Evolutionary conservation across 768 basidiomycete species (phyloP).

Genomic region (Phylloporus arenicola): DNA sequence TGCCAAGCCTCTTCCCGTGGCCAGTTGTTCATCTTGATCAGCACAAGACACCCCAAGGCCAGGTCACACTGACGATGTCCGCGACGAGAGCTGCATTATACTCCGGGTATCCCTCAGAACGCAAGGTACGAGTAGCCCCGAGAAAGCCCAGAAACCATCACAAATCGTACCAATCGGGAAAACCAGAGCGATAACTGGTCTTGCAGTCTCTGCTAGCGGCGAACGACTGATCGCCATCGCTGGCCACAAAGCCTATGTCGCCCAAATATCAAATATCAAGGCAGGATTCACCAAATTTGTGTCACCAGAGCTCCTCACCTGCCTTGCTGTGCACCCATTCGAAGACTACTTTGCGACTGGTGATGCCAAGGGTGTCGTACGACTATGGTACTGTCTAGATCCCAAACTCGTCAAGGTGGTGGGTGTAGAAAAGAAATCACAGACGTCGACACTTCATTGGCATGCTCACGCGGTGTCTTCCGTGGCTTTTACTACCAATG

Average conservation of each 20-base stretch:
- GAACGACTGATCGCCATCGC: conserved; percentile 71
- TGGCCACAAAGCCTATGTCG: conserved; percentile 75
- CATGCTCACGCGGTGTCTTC: conserved; percentile 92
- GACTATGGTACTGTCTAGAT: conserved; percentile 89
- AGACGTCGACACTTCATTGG: conserved; percentile 90
- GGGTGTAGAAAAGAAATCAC: conserved; percentile 72
- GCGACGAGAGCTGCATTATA: conserved; percentile 47
- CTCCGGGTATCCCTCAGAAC: conserved; percentile 57
- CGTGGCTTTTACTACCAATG: conserved; percentile 82
- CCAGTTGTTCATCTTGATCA: conserved; percentile 4
- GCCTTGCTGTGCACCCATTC: conserved; percentile 80
- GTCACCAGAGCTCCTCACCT: conserved; percentile 74
- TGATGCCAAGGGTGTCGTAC: conserved; percentile 76
- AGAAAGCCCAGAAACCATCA: conserved; percentile 41
- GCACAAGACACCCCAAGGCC: conserved; percentile 6
- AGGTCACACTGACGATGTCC: neutral
- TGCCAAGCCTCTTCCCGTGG: neutral
- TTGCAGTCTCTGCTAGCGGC: conserved; percentile 72
- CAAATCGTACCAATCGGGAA: conserved; percentile 61
- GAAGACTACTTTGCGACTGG: conserved; percentile 97
- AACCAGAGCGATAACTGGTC: conserved; percentile 54
- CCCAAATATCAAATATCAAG: conserved; percentile 47
- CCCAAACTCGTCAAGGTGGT: conserved; percentile 47
- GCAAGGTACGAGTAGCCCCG: conserved; percentile 32
- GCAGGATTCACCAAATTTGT: conserved; percentile 79